Conservation (phyloP, 352 stramenopile species). For the Phytopythium oedochilum region DNA sequence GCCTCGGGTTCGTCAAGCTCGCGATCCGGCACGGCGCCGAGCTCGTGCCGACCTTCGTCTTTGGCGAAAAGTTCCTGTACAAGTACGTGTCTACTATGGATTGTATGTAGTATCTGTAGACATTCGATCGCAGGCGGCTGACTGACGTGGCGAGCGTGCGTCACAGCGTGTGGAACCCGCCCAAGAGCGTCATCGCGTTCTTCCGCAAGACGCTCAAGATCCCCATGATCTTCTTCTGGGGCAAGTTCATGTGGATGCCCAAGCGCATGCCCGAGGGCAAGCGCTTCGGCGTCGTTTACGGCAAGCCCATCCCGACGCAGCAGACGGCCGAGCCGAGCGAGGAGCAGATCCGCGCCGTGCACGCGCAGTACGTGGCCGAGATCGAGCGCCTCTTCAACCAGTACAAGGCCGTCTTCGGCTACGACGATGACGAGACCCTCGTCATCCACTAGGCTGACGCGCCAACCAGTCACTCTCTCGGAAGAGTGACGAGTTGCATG, state of each 20-base stretch:
- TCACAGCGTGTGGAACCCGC: conserved; percentile 62
- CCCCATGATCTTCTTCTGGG: conserved; percentile 78
- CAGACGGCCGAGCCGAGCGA: conserved; percentile 55
- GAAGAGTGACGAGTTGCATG: neutral
- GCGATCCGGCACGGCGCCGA: conserved; percentile 72
- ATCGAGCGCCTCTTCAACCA: conserved; percentile 56
- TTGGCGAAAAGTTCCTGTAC: conserved; percentile 80
- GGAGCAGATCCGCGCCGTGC: conserved; percentile 45
- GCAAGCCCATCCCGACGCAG: conserved; percentile 55
- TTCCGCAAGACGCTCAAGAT: conserved; percentile 71
- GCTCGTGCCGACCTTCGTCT: conserved; percentile 74
- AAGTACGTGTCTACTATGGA: conserved; percentile 27
- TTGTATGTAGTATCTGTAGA: neutral
- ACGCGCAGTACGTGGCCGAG: conserved; percentile 55
- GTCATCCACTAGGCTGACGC: conserved; percentile 38
- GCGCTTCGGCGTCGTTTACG: conserved; percentile 68
- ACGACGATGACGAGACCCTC: conserved; percentile 69
- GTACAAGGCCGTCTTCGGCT: conserved; percentile 73
- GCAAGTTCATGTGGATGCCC: conserved; percentile 76
- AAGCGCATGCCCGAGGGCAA: conserved; percentile 54
- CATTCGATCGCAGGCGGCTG: neutral
- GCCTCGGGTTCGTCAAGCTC: conserved; percentile 79
- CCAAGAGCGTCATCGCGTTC: conserved; percentile 49
- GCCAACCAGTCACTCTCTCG: neutral
- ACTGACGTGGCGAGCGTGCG: conserved; percentile 1